A percentile compares a stretch with the other conserved stretches of the same genome.
phyloP scores from a whole-genome alignment of 495 filamentous ascomycete species.

The Trichoderma parareesei region DNA sequence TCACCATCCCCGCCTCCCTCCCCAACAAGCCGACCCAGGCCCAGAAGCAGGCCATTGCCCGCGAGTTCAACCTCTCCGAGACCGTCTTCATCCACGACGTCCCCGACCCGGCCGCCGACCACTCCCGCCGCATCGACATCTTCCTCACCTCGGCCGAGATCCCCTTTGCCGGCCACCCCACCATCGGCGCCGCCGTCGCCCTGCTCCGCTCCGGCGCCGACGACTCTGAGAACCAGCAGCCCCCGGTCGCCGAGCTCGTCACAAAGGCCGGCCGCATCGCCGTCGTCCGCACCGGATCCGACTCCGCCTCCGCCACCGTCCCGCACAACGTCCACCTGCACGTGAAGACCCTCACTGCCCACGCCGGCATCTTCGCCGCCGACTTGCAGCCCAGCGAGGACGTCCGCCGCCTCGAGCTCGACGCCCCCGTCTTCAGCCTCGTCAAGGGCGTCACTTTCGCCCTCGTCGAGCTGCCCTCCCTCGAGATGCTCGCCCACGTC shows the following conservation, averaged over 20 bases:
- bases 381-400: slow-evolving; percentile 19
- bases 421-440: slow-evolving; percentile 49
- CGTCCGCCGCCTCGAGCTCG: slow-evolving; percentile 28
- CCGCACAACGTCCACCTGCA: slow-evolving; percentile 64
- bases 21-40: slow-evolving; percentile 26
- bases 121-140: slow-evolving; percentile 53
- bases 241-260: slow-evolving; percentile 32
- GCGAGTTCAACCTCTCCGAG: slow-evolving; percentile 81
- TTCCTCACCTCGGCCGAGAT: slow-evolving; percentile 56
- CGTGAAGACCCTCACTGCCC: slow-evolving; percentile 20
- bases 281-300: slow-evolving; percentile 16
- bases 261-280: slow-evolving; percentile 54
- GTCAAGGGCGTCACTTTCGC: slow-evolving; percentile 65
- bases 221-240: too few species aligned
- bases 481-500: slow-evolving; percentile 36
- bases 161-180: slow-evolving; percentile 73
- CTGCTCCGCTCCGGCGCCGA: slow-evolving; percentile 25
- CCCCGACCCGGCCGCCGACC: slow-evolving; percentile 12
- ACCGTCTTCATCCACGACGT: slow-evolving; percentile 65
- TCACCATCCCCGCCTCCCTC: slow-evolving; percentile 42
- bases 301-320: slow-evolving; percentile 44
- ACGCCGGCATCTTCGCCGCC: slow-evolving; percentile 15
- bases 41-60: slow-evolving; percentile 56
- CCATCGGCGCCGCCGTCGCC: slow-evolving; percentile 59
- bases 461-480: slow-evolving; percentile 41